phyloP scores from a whole-genome alignment of 73 alveolate species.

The Paramecium tetraurelia region DNA sequence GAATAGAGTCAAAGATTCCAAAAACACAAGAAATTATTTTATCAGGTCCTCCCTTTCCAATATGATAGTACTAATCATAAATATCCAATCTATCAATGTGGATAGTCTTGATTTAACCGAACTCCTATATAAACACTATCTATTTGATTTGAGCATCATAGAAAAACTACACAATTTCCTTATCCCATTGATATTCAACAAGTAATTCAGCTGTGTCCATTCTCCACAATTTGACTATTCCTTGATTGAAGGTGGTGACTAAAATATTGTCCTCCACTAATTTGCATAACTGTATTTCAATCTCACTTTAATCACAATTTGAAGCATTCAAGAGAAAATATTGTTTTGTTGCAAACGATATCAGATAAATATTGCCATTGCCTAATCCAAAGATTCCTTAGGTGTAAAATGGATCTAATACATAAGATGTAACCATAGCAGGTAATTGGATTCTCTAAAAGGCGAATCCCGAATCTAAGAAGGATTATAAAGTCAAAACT shows the following conservation, averaged over 20 bases:
- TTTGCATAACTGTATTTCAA: background rate
- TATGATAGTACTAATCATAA: background rate
- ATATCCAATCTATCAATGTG: constrained; percentile 2
- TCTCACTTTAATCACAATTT: constrained; percentile 12
- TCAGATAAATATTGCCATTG: constrained; percentile 32
- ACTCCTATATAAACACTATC: background rate
- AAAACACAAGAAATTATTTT: background rate
- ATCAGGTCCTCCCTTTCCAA: background rate
- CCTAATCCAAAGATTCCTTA: constrained; percentile 47
- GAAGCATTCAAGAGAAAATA: background rate
- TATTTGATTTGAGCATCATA: constrained; percentile 32
- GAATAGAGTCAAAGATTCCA: constrained; percentile 44
- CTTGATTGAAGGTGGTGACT: constrained; percentile 28
- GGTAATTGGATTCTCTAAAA: constrained; percentile 32
- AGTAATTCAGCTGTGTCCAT: background rate
- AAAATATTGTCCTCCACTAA: constrained; percentile 46
- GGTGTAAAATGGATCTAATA: constrained; percentile 17
- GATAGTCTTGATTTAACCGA: background rate
- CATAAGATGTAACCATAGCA: constrained; percentile 8
- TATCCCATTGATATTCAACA: constrained; percentile 14
- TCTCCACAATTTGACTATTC: constrained; percentile 33
- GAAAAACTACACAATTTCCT: background rate
- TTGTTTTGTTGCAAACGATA: constrained; percentile 23
- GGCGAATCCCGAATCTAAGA: constrained; percentile 49
- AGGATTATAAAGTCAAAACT: background rate